phyloP scores from a whole-genome alignment of 352 stramenopile genomes.

The Phytophthora pisi region DNA sequence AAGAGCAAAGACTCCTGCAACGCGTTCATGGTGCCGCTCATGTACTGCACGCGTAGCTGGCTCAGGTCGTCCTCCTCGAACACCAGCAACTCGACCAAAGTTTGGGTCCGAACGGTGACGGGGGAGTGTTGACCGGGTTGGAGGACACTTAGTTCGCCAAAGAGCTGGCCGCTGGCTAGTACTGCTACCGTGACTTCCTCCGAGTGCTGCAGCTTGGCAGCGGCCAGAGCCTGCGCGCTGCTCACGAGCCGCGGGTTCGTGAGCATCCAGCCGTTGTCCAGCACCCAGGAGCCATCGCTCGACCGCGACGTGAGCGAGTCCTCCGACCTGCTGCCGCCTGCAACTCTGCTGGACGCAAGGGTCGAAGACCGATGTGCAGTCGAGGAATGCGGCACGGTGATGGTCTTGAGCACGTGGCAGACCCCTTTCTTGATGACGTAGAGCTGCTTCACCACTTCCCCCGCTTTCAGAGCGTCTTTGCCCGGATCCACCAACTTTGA shows the following conservation, averaged over 20 bases:
- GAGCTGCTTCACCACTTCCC: conserved; percentile 67
- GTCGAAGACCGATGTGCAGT: conserved; percentile 6
- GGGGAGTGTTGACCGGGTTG: conserved; percentile 67
- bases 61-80: conserved; percentile 59
- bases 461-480: conserved; percentile 55
- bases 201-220: conserved; percentile 21
- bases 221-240: conserved; percentile 36
- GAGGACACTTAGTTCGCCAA: conserved; percentile 74
- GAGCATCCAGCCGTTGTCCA: conserved; percentile 85
- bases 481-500: conserved; percentile 61
- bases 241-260: conserved; percentile 75
- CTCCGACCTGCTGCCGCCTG: conserved; percentile 20
- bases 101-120: conserved; percentile 66
- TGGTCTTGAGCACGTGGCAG: conserved; percentile 70
- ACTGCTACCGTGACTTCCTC: conserved; percentile 67
- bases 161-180: conserved; percentile 70
- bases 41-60: conserved; percentile 67
- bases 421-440: conserved; percentile 72
- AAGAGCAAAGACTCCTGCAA: conserved; percentile 79
- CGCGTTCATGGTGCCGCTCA: conserved; percentile 78
- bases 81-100: conserved; percentile 67
- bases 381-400: conserved; percentile 33
- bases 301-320: conserved; percentile 40
- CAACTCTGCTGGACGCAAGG: not conserved
- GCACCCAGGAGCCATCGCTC: conserved; percentile 72